phyloP scores from a whole-genome alignment of 768 basidiomycete genomes.

The Termitomyces sp. region DNA sequence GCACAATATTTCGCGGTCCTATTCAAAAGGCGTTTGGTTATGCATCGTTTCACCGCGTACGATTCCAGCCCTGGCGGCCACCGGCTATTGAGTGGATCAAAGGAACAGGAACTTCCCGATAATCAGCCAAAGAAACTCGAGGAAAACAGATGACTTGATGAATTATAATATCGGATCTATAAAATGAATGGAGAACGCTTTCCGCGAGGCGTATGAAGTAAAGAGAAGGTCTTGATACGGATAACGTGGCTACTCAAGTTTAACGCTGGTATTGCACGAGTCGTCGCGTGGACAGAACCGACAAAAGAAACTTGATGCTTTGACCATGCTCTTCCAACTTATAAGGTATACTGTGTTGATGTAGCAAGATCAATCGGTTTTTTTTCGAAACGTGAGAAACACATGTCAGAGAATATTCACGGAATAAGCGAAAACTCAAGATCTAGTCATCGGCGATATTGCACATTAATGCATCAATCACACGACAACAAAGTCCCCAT shows the following conservation, averaged over 20 bases:
- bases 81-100: background rate
- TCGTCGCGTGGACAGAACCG: background rate
- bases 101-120: background rate
- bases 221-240: background rate
- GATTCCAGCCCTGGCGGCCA: background rate
- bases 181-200: background rate
- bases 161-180: background rate
- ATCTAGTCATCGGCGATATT: background rate
- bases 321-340: too few species aligned
- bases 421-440: background rate
- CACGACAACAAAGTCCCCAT: background rate
- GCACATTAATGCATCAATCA: background rate
- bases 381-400: background rate
- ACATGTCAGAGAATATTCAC: background rate
- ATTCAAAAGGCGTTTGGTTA: background rate
- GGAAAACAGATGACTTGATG: background rate
- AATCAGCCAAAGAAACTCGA: background rate
- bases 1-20: background rate
- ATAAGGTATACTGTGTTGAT: background rate
- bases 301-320: background rate
- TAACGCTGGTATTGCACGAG: background rate
- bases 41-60: background rate
- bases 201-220: background rate
- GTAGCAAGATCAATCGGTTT: background rate
- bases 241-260: background rate